Evolutionary conservation across 129 eudicot species (phyloP), one percentile per base, ranked within the genome.

Genomic region (Chrysanthemum makinoi): DNA sequence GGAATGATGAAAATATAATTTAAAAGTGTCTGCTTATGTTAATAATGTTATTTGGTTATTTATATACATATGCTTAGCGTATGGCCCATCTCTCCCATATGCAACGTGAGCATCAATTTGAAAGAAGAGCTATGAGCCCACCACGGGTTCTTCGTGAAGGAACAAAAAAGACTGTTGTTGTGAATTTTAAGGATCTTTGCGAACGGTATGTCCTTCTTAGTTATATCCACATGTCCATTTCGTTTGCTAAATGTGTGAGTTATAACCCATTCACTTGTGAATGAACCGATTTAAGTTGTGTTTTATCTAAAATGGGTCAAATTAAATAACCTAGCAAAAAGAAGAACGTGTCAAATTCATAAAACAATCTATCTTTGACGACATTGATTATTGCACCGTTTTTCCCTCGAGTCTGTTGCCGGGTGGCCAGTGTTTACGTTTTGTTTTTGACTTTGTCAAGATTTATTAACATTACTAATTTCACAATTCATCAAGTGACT

Each of bases 141-240:
- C 96, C 96, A 30, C 87, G 83, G 69, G 89, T 88, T 75, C 83
- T 83, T 66, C 89, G 91, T 62, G 91, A 88, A 79, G 96, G 96
- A 72, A 85, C 88, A 17, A 83, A 88, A 88, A 86, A 88, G 68
- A 86, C 85, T 2, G 85, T 88, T 7, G 86, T 88, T 77, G 87
- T 65, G 39, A 88, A 88, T 56, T 88, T 88, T 54, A 76, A 80
- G 83, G 95, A 86, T 66, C 82, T 86, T 44, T 88, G 96, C 82
- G 79, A 68, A 70, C 69, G 79, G 95, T 88, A 84, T 1, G 86
- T 59, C 7, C 44, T 66, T 3, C 13, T 47, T 28, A 24, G 5
- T 24, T 0, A 44, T 30, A 8, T 18, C 14, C 53, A 17, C 43
- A 33, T 33, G 7, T 33, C 7, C 43, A 33, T 5, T 33, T 33